These are phyloP conservation scores for Teunomyces lycoperdinae DNA, from an alignment of 805 yeast species.

Conservation along the genomic window DNA sequence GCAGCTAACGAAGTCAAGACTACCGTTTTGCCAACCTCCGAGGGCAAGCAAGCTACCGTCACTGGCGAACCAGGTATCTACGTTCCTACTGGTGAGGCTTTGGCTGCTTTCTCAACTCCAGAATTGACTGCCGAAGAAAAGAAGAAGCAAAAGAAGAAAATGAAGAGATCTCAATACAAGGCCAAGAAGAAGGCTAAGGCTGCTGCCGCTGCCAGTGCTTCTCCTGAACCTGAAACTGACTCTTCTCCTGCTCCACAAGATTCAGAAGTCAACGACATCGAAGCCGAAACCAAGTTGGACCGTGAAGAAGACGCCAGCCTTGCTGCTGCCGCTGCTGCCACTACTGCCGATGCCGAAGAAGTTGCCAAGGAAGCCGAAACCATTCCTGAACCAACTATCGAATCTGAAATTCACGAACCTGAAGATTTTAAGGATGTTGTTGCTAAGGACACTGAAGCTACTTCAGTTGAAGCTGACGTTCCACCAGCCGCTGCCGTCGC, in stretches of 20 bases:
- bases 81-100: slow-evolving; percentile 59
- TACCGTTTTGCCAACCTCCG: slow-evolving; percentile 48
- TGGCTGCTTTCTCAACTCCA: slow-evolving; percentile 54
- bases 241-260: slow-evolving; percentile 4
- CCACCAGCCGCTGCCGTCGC: not conserved
- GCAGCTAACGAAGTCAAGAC: slow-evolving; percentile 18
- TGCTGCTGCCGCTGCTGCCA: slow-evolving; percentile 8
- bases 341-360: slow-evolving; percentile 7
- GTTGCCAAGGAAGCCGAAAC: not conserved
- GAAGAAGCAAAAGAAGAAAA: slow-evolving; percentile 44
- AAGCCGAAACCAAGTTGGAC: slow-evolving; percentile 2
- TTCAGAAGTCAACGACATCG: not conserved
- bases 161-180: slow-evolving; percentile 42
- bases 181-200: slow-evolving; percentile 33
- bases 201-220: slow-evolving; percentile 8
- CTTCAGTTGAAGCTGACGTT: slow-evolving; percentile 4
- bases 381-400: not conserved
- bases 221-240: slow-evolving; percentile 10
- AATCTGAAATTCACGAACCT: not conserved
- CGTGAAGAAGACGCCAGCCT: slow-evolving; percentile 16
- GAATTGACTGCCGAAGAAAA: slow-evolving; percentile 32
- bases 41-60: slow-evolving; percentile 40
- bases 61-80: slow-evolving; percentile 74
- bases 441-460: slow-evolving; percentile 7
- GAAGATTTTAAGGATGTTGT: not conserved